Base-by-base conservation (phyloP, 345 rosid species). In the Fremontodendron californicum region DNA sequence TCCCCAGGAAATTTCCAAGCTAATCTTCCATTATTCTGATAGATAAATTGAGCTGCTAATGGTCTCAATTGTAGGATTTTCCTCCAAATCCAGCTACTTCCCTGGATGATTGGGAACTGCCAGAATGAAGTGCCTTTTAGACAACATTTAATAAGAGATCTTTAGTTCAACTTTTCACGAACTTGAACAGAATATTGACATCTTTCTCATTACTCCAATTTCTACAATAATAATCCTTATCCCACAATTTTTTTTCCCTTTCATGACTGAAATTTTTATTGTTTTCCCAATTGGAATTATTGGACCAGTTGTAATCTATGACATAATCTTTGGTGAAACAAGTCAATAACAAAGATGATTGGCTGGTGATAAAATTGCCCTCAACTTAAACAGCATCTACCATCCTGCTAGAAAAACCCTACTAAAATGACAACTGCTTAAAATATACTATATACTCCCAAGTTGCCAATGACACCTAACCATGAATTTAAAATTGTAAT, bases 301-400 rank as follows among this genome's bases (percentile, higher is more conserved):
- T 21, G 75, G n/a, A 35, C 21, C 7, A 61, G 54, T 29, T 60
- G 21, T 21, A 43, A 73, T 73, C 58, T 9, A 73, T 73, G 68
- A 73, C 74, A 79, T 79, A 35, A 66, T 74, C 35, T 51, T 11
- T 60, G 19, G 40, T 33, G 75, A 74, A 63, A 74, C 35, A 67
- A 43, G 70, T 40, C 35, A 73, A 29, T 27, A 52, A 16, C 29
- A 52, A 66, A 74, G 67, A 51, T 51, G 74, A 51, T 51, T n/a
- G 51, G 62, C 6, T 33, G 45, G 75, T 12, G 46, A 71, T 19
- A 51, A 61, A 31, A 0, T 61, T 61, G 65, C 40, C 39, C 40
- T 19, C 13, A n/a, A 29, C 65, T 13, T 29, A 6, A 29, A 61
- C n/a, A 60, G 42, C 48, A 78, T 35, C 48, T n/a, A 57, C 3